These are phyloP conservation scores for Skeletonema tropicum DNA, from an alignment of 108 stramenopile genomes.

Conservation along the genomic window DNA sequence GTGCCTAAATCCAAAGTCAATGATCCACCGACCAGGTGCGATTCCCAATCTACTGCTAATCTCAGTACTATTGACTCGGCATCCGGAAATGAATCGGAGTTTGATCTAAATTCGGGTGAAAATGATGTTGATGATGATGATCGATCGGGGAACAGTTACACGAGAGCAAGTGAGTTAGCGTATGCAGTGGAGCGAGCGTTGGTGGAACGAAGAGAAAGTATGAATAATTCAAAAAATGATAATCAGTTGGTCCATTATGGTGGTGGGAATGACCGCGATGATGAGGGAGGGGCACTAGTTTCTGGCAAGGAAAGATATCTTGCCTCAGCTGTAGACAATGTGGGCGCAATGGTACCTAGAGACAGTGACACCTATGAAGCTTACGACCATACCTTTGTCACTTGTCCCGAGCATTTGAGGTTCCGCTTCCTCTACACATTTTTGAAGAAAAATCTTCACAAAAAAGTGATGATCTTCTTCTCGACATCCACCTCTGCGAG, in stretches of 20 bases:
- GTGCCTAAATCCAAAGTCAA: not conserved
- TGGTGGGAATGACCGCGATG: not conserved
- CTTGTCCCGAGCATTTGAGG: conserved; percentile 94
- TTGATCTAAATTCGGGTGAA: not conserved
- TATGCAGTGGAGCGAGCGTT: not conserved
- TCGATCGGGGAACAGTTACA: not conserved
- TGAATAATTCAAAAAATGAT: not conserved
- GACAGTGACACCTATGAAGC: conserved; percentile 36
- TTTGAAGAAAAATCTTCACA: conserved; percentile 97
- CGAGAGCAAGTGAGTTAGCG: not conserved
- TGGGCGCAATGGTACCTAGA: conserved; percentile 32
- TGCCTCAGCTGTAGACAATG: conserved; percentile 42
- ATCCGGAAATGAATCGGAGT: not conserved
- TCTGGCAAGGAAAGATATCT: conserved; percentile 17
- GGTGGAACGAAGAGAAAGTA: not conserved
- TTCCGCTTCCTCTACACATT: conserved; percentile 98
- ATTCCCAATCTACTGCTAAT: not conserved
- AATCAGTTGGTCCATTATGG: not conserved
- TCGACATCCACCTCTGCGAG: conserved; percentile 98
- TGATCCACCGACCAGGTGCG: not conserved
- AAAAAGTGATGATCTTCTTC: conserved; percentile 99
- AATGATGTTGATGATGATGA: not conserved
- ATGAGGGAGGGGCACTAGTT: conserved; percentile 10
- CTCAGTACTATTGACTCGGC: not conserved
- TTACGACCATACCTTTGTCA: conserved; percentile 89